Evolutionary conservation across 495 filamentous ascomycete genomes (phyloP).

Genomic region (Podospora pseudopauciseta): DNA sequence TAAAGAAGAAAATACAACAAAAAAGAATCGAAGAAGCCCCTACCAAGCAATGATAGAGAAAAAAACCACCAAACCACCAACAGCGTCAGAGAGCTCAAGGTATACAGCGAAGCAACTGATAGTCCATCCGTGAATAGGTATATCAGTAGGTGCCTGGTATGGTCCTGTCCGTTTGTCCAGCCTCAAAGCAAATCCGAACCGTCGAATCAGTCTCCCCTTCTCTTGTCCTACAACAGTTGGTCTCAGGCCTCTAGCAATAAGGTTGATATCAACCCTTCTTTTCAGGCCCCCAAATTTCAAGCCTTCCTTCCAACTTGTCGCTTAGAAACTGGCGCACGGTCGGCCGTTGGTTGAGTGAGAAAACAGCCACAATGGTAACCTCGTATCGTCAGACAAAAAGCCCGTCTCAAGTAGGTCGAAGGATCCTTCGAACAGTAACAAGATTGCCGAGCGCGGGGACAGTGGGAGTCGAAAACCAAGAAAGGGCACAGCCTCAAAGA

Average conservation of each 20-base stretch:
- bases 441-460: background rate
- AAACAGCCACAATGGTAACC: background rate
- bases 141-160: background rate
- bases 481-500: slow-evolving; percentile 5
- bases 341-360: background rate
- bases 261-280: background rate
- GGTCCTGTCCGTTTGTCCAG: background rate
- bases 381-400: background rate
- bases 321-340: background rate
- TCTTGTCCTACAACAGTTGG: background rate
- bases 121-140: background rate
- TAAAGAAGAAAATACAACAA: slow-evolving; percentile 15
- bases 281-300: too few relatives aligned
- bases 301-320: background rate
- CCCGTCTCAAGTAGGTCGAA: background rate
- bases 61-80: background rate
- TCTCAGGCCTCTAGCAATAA: background rate
- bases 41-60: background rate
- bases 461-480: background rate
- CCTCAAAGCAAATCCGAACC: background rate
- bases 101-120: slow-evolving; percentile 18
- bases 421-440: background rate
- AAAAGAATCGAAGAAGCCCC: slow-evolving; percentile 14
- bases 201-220: background rate
- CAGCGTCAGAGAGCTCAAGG: background rate